Evolutionary conservation across 2,329 filamentous ascomycete species (phyloP), one percentile per base, ranked within the genome.

Genomic region (Diaporthe citri): DNA sequence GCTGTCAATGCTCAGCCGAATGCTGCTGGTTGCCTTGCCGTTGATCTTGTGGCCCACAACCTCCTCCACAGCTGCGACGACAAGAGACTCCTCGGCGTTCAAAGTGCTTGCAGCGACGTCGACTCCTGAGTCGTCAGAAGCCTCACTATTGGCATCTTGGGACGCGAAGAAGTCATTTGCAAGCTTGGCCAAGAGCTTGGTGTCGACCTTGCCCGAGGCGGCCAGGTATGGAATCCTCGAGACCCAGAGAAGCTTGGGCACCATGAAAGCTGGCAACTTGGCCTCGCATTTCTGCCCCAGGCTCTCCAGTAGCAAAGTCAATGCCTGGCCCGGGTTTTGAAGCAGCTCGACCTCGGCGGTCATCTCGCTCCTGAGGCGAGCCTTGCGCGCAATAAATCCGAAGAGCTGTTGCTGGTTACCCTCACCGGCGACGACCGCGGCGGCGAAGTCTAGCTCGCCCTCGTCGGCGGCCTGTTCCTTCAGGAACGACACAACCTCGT

Each of bases 1-100:
- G 76, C 83, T 85, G 75, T 85, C 84, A 43, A 85, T 72, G 0
- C 83, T 83, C 22, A 85, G 78, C 67, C 82, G 80, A 57, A 85
- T 85, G 20, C 85, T 74, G 71, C 76, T 77, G 22, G 72, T 60
- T 2, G 70, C 57, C 57, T 62, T 64, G 10, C 22, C 56, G 17
- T 56, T 74, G 31, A 64, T 31, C 60, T 71, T 74, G 22, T 57
- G 25, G 28, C 76, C 75, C 10, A 75, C 48, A 12, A 67, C 76
- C 62, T 77, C 75, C 34, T 77, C 67, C 7, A 77, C 57, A 22
- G 76, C 76, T 6, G 55, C 71, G 20, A 75, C 36, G 66, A 77
- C 73, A 13, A 56, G 48, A 6, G 62, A 43, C 56, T 76, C 75
- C 43, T 28, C 70, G 1, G 51, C 43, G n/a, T 60, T 57, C 36